phyloP scores from a whole-genome alignment of 2,329 filamentous ascomycete genomes.

The Talaromyces pinophilus region DNA sequence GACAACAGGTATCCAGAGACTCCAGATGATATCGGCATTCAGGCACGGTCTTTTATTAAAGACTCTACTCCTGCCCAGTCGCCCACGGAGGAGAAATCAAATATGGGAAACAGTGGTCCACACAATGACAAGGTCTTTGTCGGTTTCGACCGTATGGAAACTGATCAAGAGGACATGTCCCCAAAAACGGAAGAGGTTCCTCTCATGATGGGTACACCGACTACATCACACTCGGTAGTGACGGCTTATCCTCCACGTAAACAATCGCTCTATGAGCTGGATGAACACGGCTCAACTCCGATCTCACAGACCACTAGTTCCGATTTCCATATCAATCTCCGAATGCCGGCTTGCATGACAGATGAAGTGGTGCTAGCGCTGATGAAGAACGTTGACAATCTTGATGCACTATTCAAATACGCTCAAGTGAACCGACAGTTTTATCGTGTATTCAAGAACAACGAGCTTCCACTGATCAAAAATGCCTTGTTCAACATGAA shows the following conservation, averaged over 20 bases:
- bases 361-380: slow-evolving; percentile 57
- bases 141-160: slow-evolving; percentile 13
- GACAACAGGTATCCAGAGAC: slow-evolving; percentile 21
- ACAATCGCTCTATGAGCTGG: slow-evolving; percentile 36
- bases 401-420: slow-evolving; percentile 58
- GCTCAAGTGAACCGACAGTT: slow-evolving; percentile 59
- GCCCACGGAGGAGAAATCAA: slow-evolving; percentile 11
- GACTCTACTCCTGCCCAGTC: slow-evolving; percentile 9
- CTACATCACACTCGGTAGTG: not conserved
- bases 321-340: slow-evolving; percentile 26
- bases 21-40: slow-evolving; percentile 20
- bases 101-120: not conserved
- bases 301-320: slow-evolving; percentile 17
- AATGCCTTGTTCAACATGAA: slow-evolving; percentile 55
- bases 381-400: slow-evolving; percentile 49
- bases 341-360: slow-evolving; percentile 47
- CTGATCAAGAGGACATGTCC: slow-evolving; percentile 5
- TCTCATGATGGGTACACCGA: not conserved
- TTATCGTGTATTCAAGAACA: slow-evolving; percentile 58
- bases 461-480: slow-evolving; percentile 58
- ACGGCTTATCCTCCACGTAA: not conserved
- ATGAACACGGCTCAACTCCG: slow-evolving; percentile 31
- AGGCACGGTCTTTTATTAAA: slow-evolving; percentile 16
- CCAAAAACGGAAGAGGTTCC: slow-evolving; percentile 20
- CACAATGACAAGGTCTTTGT: slow-evolving; percentile 19